Base-by-base conservation (phyloP, 148 eudicot genomes). In the Amaranthus cruentus region DNA sequence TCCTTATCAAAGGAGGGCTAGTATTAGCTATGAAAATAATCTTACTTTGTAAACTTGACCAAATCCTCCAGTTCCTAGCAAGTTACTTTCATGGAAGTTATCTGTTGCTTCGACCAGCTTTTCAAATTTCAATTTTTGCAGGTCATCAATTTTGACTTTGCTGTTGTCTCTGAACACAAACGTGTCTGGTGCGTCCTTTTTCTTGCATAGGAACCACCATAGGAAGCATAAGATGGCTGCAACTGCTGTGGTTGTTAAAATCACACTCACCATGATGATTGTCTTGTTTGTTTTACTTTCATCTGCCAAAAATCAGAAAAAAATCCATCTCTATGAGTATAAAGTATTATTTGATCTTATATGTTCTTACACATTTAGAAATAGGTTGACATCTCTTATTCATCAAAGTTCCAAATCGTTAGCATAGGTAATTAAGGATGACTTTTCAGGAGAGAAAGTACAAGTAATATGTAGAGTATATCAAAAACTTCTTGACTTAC, bases 31-130 rank as follows among this genome's bases (percentile, higher is more conserved):
- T 70, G 62, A 46, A 52, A 62, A 58, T 48, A 10, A n/a, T 46
- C 43, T 66, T 72, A 72, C 75, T 66, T 62, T 72, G 46, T 72
- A 72, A 13, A 72, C 75, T 52, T 49, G 75, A 7, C 75, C 75
- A 28, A 72, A 72, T 44, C 75, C 75, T 21, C 75, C 75, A 47
- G 47, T 65, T 50, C 75, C 75, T 9, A 72, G 75, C 67, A 58
- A 46, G 63, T 60, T 61, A 12, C 4, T 58, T 9, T 72, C 54
- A 14, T 72, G 66, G 44, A 72, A 72, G 56, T 72, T 72, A 28
- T 72, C 66, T 5, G 75, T 72, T 53, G 75, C 75, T 18, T n/a
- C 66, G 7, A 54, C 55, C 47, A 72, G 57, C 3, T 72, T 62
- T 72, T 47, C 60, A 47, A 72, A 58, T 44, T 60, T 66, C 47